Evolutionary conservation across 2,329 filamentous ascomycete species (phyloP).

Genomic region (Colletotrichum tamarilloi): DNA sequence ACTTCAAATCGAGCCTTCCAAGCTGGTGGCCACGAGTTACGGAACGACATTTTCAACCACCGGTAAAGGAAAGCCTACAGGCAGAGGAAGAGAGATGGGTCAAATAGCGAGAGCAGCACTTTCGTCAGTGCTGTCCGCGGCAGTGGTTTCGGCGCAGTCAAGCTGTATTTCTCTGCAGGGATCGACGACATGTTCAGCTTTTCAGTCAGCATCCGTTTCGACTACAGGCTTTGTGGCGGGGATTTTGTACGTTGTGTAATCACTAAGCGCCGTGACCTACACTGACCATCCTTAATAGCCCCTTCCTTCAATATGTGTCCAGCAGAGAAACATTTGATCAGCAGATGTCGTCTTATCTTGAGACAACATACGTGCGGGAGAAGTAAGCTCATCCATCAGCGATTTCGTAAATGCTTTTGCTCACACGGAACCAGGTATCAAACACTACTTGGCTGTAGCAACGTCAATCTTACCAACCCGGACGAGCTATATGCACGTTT

Average conservation of each 20-base stretch:
- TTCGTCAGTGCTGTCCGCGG: slow-evolving; percentile 46
- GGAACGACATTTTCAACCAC: neutral
- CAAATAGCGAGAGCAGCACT: slow-evolving; percentile 30
- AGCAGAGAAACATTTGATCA: slow-evolving; percentile 81
- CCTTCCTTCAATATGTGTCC: slow-evolving; percentile 87
- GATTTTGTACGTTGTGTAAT: slow-evolving; percentile 68
- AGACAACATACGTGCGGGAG: slow-evolving; percentile 77
- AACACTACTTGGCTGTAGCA: slow-evolving; percentile 81
- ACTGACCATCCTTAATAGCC: slow-evolving; percentile 61
- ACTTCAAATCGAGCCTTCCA: slow-evolving; percentile 3
- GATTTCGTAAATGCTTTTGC: neutral
- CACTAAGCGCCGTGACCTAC: neutral
- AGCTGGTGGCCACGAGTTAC: neutral
- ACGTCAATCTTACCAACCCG: slow-evolving; percentile 81
- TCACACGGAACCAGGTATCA: slow-evolving; percentile 73
- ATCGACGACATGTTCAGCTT: slow-evolving; percentile 79
- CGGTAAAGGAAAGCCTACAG: neutral
- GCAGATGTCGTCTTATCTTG: slow-evolving; percentile 78
- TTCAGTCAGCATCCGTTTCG: slow-evolving; percentile 77
- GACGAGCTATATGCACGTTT: slow-evolving; percentile 91
- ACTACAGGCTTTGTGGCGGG: slow-evolving; percentile 67
- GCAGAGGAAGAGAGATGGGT: slow-evolving; percentile 8
- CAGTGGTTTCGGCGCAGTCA: slow-evolving; percentile 54
- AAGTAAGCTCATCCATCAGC: slow-evolving; percentile 71
- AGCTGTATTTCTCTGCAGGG: slow-evolving; percentile 71